Evolutionary conservation across 495 filamentous ascomycete species (phyloP), one percentile per base, ranked within the genome.

Genomic region (Lasiosphaeria ovina): DNA sequence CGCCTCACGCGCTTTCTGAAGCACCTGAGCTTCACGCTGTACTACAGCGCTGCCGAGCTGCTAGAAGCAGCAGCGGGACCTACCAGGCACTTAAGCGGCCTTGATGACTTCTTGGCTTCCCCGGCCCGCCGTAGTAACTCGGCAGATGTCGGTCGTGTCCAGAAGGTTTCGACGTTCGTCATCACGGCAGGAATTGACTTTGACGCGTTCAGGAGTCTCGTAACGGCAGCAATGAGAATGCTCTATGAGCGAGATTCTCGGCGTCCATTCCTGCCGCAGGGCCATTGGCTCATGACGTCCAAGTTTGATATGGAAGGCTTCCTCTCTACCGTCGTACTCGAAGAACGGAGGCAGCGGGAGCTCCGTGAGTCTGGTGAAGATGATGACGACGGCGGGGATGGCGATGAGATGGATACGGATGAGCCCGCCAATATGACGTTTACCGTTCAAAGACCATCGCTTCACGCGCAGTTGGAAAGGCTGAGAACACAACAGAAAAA

Each of bases 161-260:
- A 31, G 32, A 62, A 45, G 31, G 8, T 48, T 0, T 33, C 42
- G 32, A 33, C 35, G 1, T 71, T 66, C 32, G 50, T 54, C 31
- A 58, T 71, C 24, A 69, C 69, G 8, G 59, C 65, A 5, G 89
- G 91, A 0, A 85, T 97, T 69, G 90, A 85, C 4, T 80, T 96
- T 51, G 81, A 87, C 24, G 89, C 92, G 58, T 83, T 97, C 67
- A 88, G 89, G 62, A 85, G 82, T n/a, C 76, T 92, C 6, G 87
- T 91, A 2, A 93, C 92, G 6, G 87, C 88, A n/a, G 79, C 97
- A 3, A 76, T 96, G 68, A 85, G 87, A 57, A 91, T 93, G 82
- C 80, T 99, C 32, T 96, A 99, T 68, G 90, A 97, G 71, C 83
- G 95, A 68, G 95, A 99, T 75, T 99, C 94, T 16, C 79, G 94